Conservation (phyloP, 345 rosid species). For the Litchi chinensis region DNA sequence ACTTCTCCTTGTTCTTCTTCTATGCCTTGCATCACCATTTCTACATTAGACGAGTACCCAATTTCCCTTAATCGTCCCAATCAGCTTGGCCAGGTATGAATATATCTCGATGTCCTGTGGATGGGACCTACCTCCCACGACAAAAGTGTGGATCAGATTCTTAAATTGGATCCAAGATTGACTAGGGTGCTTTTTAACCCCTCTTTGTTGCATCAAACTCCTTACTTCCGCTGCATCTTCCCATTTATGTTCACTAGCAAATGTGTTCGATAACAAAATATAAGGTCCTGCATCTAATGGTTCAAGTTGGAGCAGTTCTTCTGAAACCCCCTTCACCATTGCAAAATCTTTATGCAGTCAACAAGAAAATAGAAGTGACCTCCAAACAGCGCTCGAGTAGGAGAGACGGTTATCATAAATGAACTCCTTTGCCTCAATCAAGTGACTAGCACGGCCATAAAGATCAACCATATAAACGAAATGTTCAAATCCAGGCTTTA, state of each 20-base stretch:
- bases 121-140: conserved; percentile 45
- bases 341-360: conserved; percentile 42
- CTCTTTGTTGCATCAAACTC: conserved; percentile 39
- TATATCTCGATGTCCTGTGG: conserved; percentile 29
- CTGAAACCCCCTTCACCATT: conserved; percentile 48
- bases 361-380: conserved; percentile 51
- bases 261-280: conserved; percentile 43
- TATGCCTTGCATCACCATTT: conserved; percentile 39
- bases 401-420: conserved; percentile 43
- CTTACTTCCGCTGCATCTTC: conserved; percentile 41
- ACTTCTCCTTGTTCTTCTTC: conserved; percentile 45
- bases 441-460: conserved; percentile 51
- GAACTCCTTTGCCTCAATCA: conserved; percentile 47
- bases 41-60: conserved; percentile 34
- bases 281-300: conserved; percentile 49
- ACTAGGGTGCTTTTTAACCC: conserved; percentile 47
- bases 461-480: conserved; percentile 61
- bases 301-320: conserved; percentile 35
- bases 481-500: conserved; percentile 53
- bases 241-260: conserved; percentile 41
- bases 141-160: too few species aligned
- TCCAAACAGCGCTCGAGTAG: conserved; percentile 45
- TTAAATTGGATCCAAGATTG: conserved; percentile 58
- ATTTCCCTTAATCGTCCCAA: conserved; percentile 39
- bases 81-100: conserved; percentile 36